Evolutionary conservation across 1,139 yeast species (phyloP), one percentile per base, ranked within the genome.

Genomic region (Wickerhamiella infanticola): DNA sequence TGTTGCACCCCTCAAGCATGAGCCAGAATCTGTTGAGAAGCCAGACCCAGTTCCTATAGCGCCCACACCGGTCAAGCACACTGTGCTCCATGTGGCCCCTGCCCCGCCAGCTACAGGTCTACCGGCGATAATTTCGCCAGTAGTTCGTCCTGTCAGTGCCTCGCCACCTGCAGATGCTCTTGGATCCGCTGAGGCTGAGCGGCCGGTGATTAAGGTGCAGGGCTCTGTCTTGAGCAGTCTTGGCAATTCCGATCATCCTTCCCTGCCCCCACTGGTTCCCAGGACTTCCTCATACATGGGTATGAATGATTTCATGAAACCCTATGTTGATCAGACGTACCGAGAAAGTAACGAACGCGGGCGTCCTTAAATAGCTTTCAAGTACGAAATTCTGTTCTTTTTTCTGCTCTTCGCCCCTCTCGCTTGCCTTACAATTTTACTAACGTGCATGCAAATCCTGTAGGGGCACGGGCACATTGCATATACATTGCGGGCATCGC

Each of bases 281-380:
- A 35, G 41, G 25, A 11, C 11, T 11, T 27, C 40, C 13, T 27
- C 25, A 33, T 39, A 25, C 18, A 31, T 13, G 13, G 23, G 26
- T 24, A 25, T 26, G 11, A 31, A 26, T 5, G 40, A n/a, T 24
- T 38, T 18, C 31, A 38, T 38, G 40, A 25, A 23, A 23, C 24
- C 44, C 24, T 46, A 40, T 39, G 26, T 44, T 40, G 39, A 41
- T n/a, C 40, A 24, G n/a, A 36, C 36, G 5, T 53, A 48, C 43
- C 48, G 51, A 23, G 55, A 51, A 38, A 48, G 53, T 39, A 47
- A 50, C 39, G 54, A 50, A 42, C 49, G 55, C 18, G 48, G 45
- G 33, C 33, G 33, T 29, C 33, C 33, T 29, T 29, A 29, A 11
- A 29, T 29, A 29, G 33, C 33, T 29, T 29, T 29, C 11, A 7